phyloP scores from a whole-genome alignment of 2,329 filamentous ascomycete species.

The Cercospora nicotianae region DNA sequence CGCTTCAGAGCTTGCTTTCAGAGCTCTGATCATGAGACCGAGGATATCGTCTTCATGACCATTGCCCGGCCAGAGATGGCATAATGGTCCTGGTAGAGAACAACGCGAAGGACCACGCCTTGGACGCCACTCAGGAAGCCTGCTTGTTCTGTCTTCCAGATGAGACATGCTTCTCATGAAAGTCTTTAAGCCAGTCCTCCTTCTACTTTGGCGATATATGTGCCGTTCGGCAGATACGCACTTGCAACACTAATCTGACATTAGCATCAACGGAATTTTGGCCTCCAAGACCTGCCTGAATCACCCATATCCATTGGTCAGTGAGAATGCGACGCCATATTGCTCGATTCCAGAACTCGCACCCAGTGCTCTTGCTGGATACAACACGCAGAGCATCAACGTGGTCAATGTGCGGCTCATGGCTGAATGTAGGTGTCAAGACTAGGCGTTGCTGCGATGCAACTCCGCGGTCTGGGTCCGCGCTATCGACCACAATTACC shows the following conservation, averaged over 20 bases:
- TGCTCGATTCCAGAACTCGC: neutral
- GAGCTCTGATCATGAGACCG: neutral
- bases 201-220: neutral
- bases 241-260: neutral
- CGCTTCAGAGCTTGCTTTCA: neutral
- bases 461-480: neutral
- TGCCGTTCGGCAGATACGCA: neutral
- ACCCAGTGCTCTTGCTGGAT: neutral
- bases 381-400: neutral
- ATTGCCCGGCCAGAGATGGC: neutral
- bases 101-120: neutral
- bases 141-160: neutral
- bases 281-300: no score
- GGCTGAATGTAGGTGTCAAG: neutral
- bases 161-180: neutral
- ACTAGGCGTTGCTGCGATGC: neutral
- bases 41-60: neutral
- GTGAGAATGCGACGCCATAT: neutral
- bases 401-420: neutral
- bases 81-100: neutral
- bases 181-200: neutral
- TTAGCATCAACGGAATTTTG: neutral
- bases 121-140: neutral
- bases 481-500: neutral
- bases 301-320: neutral